These are phyloP conservation scores for Talaromyces sp. DNA, from an alignment of 2,329 filamentous ascomycete genomes.

Conservation along the genomic window DNA sequence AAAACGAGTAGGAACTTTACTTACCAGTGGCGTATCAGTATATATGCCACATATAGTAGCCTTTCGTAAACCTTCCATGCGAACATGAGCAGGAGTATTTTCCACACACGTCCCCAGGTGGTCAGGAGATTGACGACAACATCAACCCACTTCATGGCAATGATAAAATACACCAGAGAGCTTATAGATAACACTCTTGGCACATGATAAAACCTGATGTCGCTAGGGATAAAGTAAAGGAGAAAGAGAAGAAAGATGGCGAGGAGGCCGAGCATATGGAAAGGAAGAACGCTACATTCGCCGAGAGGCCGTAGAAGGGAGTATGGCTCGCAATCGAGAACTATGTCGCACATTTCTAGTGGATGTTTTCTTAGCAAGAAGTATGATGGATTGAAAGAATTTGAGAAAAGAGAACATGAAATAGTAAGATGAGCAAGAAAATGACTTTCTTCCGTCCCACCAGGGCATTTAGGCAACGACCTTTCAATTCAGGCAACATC, in stretches of 20 bases:
- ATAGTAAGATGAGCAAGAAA: not conserved
- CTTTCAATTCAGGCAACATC: too few species aligned
- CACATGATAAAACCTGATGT: not conserved
- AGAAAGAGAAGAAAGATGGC: not conserved
- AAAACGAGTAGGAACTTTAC: too few species aligned
- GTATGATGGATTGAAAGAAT: not conserved
- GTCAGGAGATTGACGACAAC: not conserved
- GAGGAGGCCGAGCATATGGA: not conserved
- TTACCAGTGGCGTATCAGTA: not conserved
- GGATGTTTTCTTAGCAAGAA: not conserved
- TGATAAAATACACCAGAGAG: not conserved
- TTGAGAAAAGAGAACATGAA: not conserved
- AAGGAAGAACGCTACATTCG: not conserved
- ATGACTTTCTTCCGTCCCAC: not conserved
- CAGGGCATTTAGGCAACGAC: too few species aligned
- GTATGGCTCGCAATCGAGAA: not conserved
- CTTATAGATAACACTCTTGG: not conserved
- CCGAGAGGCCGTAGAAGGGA: not conserved
- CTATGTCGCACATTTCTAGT: not conserved
- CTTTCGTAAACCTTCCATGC: not conserved
- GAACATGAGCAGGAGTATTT: not conserved
- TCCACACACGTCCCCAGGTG: not conserved
- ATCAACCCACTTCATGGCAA: not conserved
- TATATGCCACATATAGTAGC: not conserved
- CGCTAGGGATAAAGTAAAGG: not conserved